Base-by-base conservation (phyloP, 139 green algal genomes). In the Chlorella sp. region DNA sequence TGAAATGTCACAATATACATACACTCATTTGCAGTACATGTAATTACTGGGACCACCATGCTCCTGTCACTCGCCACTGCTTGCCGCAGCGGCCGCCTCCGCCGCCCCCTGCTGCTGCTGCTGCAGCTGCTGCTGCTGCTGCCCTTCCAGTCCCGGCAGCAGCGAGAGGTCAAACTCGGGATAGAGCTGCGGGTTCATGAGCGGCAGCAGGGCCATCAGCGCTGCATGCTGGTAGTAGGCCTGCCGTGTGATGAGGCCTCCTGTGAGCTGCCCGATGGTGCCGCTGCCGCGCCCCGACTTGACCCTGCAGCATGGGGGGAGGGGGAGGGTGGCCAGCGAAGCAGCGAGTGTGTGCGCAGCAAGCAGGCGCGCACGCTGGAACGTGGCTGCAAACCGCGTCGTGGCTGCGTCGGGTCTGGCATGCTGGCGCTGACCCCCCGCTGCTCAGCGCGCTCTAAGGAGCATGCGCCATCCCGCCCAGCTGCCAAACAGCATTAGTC, bases 121-220 rank as follows among this genome's bases (percentile, higher is more conserved):
- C 46, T 11, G 46, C 46, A 54, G 51, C 51, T 11, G 22, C 13
- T 60, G 51, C 51, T 24, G 51, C 51, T 60, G 51, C 51, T 24
- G 51, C 51, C 51, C 51, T 26, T 60, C 11, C 51, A 60, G 14
- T 11, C 51, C 51, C 22, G 51, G 51, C 51, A 60, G 51, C 51
- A 60, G 51, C 11, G 51, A 60, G 11, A 82, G 74, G 14, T 69
- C 48, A 73, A 73, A 72, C 32, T 54, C 85, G 24, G 84, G 84
- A 56, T 87, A 92, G 36, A 87, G 83, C 36, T 85, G 68, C 16
- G 85, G 85, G 83, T 91, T 91, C 76, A 91, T 83, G 41, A 90
- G 88, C 30, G 89, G 89, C 24, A 90, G 64, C 11, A 92, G 85
- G 6, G 89, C 89, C 58, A 88, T 75, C 1, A 81, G 32, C 60